These are phyloP conservation scores for Blastobotrys muscicola DNA, from an alignment of 805 yeast species.

Conservation along the genomic window DNA sequence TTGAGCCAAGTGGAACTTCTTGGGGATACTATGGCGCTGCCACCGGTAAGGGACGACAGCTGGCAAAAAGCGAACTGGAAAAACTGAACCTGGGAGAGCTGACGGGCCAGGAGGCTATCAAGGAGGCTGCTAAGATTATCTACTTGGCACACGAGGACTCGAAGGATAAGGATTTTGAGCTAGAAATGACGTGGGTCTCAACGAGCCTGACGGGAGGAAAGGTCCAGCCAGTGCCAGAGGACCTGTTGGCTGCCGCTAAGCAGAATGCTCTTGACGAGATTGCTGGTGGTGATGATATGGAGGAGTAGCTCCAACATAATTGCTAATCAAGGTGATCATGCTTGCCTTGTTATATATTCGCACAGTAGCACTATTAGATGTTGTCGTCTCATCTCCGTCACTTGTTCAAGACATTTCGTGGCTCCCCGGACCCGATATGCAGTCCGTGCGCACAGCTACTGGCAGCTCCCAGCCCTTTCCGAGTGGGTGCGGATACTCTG, in stretches of 20 bases:
- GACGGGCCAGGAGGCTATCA: slow-evolving; percentile 73
- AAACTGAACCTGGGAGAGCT: slow-evolving; percentile 67
- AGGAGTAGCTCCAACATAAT: slow-evolving; percentile 30
- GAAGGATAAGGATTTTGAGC: slow-evolving; percentile 93
- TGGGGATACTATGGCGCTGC: slow-evolving; percentile 99
- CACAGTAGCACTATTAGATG: not conserved
- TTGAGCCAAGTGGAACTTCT: slow-evolving; percentile 93
- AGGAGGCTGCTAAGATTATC: slow-evolving; percentile 88
- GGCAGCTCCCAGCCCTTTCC: no score
- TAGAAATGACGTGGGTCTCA: slow-evolving; percentile 88
- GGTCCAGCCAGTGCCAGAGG: slow-evolving; percentile 75
- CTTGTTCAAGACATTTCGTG: no score
- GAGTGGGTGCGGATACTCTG: no score
- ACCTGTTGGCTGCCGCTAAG: slow-evolving; percentile 71
- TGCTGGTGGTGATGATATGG: slow-evolving; percentile 64
- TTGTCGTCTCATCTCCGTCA: not conserved
- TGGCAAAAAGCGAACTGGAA: slow-evolving; percentile 95
- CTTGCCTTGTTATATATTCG: not conserved
- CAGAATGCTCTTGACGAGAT: slow-evolving; percentile 75
- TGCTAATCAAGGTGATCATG: not conserved
- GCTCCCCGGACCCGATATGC: no score
- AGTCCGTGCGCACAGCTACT: no score
- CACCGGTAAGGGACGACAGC: slow-evolving; percentile 95
- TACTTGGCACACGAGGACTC: slow-evolving; percentile 94
- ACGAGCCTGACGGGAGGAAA: slow-evolving; percentile 63